These are phyloP conservation scores for Botrytis elliptica DNA, from an alignment of 2,329 filamentous ascomycete genomes.

Conservation along the genomic window DNA sequence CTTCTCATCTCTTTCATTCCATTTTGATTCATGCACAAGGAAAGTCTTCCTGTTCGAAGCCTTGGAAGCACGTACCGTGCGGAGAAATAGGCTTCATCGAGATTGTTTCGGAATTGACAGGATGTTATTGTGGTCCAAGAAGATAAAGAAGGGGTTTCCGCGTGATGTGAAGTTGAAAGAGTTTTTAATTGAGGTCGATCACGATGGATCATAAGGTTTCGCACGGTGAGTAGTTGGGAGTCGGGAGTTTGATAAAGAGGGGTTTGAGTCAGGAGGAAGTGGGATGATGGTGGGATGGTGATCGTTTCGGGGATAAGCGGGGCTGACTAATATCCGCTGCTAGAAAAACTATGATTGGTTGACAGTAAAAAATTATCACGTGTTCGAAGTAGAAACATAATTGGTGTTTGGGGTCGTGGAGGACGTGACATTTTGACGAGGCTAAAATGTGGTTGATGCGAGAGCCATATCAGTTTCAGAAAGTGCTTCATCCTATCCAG, in stretches of 20 bases:
- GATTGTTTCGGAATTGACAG: neutral
- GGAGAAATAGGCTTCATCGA: neutral
- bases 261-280: neutral
- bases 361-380: neutral
- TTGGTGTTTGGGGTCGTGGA: neutral
- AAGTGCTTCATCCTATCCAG: neutral
- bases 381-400: neutral
- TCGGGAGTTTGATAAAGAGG: neutral
- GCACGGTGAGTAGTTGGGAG: neutral
- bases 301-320: neutral
- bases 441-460: neutral
- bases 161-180: neutral
- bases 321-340: neutral
- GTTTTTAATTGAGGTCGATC: neutral
- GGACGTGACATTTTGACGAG: neutral
- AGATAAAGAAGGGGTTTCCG: neutral
- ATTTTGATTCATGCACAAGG: slow-evolving; percentile 3
- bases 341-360: neutral
- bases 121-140: neutral
- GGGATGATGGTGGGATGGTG: neutral
- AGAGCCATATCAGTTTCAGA: neutral
- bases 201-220: neutral
- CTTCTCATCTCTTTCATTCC: neutral
- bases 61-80: neutral
- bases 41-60: neutral